Evolutionary conservation across 495 filamentous ascomycete species (phyloP), one percentile per base, ranked within the genome.

Genomic region (Neurospora sp.): DNA sequence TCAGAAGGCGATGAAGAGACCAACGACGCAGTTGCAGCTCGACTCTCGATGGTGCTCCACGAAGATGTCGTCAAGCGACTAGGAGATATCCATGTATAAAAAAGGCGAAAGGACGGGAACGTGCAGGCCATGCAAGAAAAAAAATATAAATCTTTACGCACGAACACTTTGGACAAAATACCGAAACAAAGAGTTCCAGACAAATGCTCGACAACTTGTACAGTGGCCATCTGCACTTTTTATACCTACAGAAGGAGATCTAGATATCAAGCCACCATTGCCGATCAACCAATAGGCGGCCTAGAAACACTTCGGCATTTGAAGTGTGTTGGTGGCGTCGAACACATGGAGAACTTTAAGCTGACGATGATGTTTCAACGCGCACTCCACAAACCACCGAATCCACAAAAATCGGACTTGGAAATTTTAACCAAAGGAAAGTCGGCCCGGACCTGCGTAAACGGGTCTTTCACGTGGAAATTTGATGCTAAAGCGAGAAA

Each of bases 1-100:
- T 69, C 69, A 8, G 77, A 78, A 14, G 70, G 70, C 2, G 81
- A 83, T 14, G 81, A 82, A 68, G 80, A 82, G 71, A 80, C 77
- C n/a, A 71, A 78, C 41, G 79, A 81, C 42, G 73, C 69, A 8
- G 78, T 81, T 18, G 80, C 80, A 0, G 76, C 79, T 1, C 71
- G 74, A 37, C 73, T 82, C 7, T 78, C 77, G 6, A 76, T 80
- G 74, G 79, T 74, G 1, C 75, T 82, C 10, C 79, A 83, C 69
- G 81, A 83, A 59, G 68, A 78, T 2, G 81, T 83, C 8, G 81
- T 83, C 39, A 81, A 82, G 77, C 74, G 69, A 39, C 74, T 83
- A 10, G 81, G 76, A 0, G 78, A 81, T 44, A 74, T 83, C 31
- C 70, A 76, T 5, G 73, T 83, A 12, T 83, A 71, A 80, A 53